Conservation (phyloP, 306 rosid genomes). For the Nissolia schottii region DNA sequence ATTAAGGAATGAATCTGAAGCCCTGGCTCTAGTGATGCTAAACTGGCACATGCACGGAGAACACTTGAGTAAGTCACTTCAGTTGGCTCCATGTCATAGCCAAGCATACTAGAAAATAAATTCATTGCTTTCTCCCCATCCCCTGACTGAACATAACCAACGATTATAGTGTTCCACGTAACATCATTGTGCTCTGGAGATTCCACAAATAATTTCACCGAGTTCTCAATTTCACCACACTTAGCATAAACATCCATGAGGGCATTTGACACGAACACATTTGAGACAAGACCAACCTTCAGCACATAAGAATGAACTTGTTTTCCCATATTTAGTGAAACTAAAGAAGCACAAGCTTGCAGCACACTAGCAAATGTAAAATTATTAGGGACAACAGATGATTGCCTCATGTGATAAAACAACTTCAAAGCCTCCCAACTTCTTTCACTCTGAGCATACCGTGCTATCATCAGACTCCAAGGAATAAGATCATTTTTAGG, state of each 20-base stretch:
- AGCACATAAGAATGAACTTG: slow-evolving; percentile 26
- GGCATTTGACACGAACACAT: slow-evolving; percentile 36
- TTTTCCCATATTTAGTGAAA: slow-evolving; percentile 11
- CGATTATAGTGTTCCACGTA: slow-evolving; percentile 33
- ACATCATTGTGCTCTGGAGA: slow-evolving; percentile 20
- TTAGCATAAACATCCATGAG: slow-evolving; percentile 39
- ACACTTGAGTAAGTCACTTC: slow-evolving; percentile 36
- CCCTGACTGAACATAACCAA: slow-evolving; percentile 35
- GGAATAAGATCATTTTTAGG: slow-evolving; percentile 29
- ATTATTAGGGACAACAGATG: slow-evolving; percentile 25
- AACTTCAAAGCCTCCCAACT: slow-evolving; percentile 27
- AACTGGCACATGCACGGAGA: slow-evolving; percentile 30
- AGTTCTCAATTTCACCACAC: slow-evolving; percentile 30
- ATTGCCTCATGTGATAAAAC: slow-evolving; percentile 17
- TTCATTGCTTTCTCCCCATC: slow-evolving; percentile 30
- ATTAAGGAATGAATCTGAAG: slow-evolving; percentile 29
- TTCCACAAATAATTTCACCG: slow-evolving; percentile 11
- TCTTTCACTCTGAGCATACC: slow-evolving; percentile 30
- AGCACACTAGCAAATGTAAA: slow-evolving; percentile 32
- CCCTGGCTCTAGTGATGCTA: slow-evolving; percentile 27
- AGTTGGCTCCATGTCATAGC: slow-evolving; percentile 18
- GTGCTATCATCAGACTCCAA: slow-evolving; percentile 32
- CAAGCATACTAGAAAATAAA: slow-evolving; percentile 27
- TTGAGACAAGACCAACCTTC: slow-evolving; percentile 28
- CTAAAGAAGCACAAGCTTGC: slow-evolving; percentile 32